These are phyloP conservation scores for Collybiopsis luxurians DNA, from an alignment of 768 basidiomycete species.

Conservation along the genomic window DNA sequence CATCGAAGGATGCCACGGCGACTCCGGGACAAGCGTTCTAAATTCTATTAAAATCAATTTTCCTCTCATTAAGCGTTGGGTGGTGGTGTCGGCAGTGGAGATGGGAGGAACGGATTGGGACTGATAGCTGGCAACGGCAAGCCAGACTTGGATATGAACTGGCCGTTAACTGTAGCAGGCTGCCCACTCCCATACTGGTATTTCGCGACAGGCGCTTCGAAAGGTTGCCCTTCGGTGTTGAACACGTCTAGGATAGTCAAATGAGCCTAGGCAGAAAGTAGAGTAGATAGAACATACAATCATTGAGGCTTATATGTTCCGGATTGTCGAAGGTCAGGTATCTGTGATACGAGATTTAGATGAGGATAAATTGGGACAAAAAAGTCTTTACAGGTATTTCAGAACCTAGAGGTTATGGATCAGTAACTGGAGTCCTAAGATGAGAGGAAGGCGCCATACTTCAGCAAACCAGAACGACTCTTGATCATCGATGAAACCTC, in stretches of 20 bases:
- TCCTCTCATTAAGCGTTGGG: background rate
- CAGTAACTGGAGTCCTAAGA: background rate
- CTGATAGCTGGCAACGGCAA: conserved; percentile 26
- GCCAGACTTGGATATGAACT: conserved; percentile 14
- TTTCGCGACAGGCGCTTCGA: conserved; percentile 51
- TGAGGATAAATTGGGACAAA: background rate
- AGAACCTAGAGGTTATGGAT: conserved; percentile 35
- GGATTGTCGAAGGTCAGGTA: conserved; percentile 56
- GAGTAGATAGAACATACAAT: conserved; percentile 27
- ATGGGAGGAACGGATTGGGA: conserved; percentile 15
- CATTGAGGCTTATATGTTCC: conserved; percentile 41
- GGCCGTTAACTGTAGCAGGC: conserved; percentile 13
- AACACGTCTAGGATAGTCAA: conserved; percentile 44
- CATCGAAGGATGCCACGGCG: no score
- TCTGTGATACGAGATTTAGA: conserved; percentile 18
- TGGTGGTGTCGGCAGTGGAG: background rate
- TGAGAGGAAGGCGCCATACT: conserved; percentile 2
- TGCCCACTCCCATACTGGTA: conserved; percentile 28
- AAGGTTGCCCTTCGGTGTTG: conserved; percentile 74
- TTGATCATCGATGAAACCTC: conserved; percentile 53
- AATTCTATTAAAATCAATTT: background rate
- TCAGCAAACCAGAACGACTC: conserved; percentile 76
- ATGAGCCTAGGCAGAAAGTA: background rate
- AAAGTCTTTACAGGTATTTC: conserved; percentile 26
- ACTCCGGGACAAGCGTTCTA: no score